Percentiles rank a stretch among this genome's conserved stretches.
These are phyloP conservation scores for Prunella vulgaris DNA, from an alignment of 257 asterid genomes.

Conservation along the genomic window DNA sequence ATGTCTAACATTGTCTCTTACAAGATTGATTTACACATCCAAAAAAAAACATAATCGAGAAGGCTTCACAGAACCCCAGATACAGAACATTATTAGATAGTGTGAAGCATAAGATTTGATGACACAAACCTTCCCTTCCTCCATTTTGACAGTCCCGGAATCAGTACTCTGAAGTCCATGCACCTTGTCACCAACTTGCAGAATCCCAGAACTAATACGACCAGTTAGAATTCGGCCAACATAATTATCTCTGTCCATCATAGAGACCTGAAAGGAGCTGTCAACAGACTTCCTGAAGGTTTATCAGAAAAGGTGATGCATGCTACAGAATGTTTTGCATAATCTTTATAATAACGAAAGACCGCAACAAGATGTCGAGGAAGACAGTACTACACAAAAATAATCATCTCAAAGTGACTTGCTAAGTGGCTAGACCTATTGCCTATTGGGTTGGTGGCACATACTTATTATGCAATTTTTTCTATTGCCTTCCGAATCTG, in stretches of 20 bases:
- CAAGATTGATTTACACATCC: not conserved
- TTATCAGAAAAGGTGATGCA: conserved; percentile 23
- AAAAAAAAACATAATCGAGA: not conserved
- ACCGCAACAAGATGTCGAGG: not conserved
- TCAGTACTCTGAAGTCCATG: conserved; percentile 78
- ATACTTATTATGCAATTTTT: not conserved
- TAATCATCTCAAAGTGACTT: not conserved
- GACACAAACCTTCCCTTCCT: conserved; percentile 89
- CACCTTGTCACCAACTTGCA: conserved; percentile 87
- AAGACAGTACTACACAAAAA: not conserved
- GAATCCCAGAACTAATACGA: conserved; percentile 74
- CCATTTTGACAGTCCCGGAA: conserved; percentile 69
- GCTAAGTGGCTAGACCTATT: conserved; percentile 12
- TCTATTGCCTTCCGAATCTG: not conserved
- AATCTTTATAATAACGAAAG: conserved; percentile 1
- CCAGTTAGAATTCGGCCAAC: conserved; percentile 98
- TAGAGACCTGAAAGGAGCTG: conserved; percentile 87
- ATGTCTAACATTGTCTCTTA: not conserved
- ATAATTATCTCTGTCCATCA: conserved; percentile 96
- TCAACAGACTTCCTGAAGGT: conserved; percentile 44
- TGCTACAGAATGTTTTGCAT: conserved; percentile 12
- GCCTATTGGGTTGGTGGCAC: not conserved
- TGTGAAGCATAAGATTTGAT: conserved; percentile 14
- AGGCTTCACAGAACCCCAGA: conserved; percentile 9
- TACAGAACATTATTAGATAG: not conserved